phyloP scores from a whole-genome alignment of 768 basidiomycete genomes.

The Tephrocybe rancida region DNA sequence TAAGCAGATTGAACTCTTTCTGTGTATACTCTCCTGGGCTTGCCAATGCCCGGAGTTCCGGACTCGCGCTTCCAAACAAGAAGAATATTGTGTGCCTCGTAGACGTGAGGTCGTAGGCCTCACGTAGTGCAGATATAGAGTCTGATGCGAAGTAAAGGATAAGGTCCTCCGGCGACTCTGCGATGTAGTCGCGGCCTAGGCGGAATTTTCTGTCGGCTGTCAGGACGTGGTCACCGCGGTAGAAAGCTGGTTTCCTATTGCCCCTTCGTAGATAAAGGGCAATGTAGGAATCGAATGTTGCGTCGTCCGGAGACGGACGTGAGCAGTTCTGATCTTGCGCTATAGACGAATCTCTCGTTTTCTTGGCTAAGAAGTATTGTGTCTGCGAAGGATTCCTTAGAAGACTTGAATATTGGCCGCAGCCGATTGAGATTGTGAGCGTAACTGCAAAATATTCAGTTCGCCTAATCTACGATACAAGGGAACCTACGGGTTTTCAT shows the following conservation, averaged over 20 bases:
- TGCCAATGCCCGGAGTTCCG: constrained; percentile 48
- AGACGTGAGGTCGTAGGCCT: constrained; percentile 43
- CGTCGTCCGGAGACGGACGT: constrained; percentile 21
- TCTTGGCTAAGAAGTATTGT: constrained; percentile 57
- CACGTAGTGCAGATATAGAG: constrained; percentile 42
- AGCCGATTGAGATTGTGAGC: constrained; percentile 54
- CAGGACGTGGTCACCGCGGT: constrained; percentile 46
- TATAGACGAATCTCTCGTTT: constrained; percentile 47
- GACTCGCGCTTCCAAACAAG: constrained; percentile 41
- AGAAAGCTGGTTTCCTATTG: constrained; percentile 51
- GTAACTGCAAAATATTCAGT: constrained; percentile 40
- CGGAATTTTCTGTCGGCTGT: constrained; percentile 50
- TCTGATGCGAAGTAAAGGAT: constrained; percentile 66
- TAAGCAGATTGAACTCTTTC: constrained; percentile 44
- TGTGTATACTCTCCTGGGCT: constrained; percentile 60
- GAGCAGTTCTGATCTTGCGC: constrained; percentile 49
- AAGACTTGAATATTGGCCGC: constrained; percentile 53
- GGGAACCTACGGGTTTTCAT: constrained; percentile 61
- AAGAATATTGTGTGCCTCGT: constrained; percentile 42
- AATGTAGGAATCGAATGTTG: constrained; percentile 38
- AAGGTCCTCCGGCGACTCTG: constrained; percentile 37
- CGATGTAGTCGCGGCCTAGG: constrained; percentile 40
- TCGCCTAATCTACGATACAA: background rate
- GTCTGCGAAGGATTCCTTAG: constrained; percentile 47
- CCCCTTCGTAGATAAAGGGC: constrained; percentile 68